Conservation (phyloP, 306 rosid species). For the Pyrus pyrifolia region DNA sequence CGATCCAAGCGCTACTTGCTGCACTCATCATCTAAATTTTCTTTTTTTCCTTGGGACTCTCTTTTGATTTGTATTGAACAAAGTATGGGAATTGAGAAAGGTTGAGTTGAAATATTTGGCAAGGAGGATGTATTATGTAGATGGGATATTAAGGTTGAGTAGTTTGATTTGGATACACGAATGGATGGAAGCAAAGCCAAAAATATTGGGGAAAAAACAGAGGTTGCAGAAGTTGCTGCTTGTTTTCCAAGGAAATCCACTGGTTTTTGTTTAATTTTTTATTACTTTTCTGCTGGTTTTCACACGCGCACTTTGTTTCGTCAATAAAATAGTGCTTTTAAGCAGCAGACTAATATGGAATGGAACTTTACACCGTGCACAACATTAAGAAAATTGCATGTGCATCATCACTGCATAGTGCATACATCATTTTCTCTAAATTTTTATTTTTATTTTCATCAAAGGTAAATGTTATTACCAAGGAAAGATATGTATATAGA, state of each 20-base stretch:
- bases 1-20: conserved; percentile 22
- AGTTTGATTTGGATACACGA: background rate
- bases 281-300: background rate
- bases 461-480: too few species aligned
- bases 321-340: background rate
- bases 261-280: background rate
- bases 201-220: background rate
- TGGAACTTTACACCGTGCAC: background rate
- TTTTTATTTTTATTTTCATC: too few species aligned
- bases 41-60: background rate
- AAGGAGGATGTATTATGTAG: background rate
- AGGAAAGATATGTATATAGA: too few species aligned
- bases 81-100: background rate
- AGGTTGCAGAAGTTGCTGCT: background rate
- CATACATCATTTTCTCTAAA: too few species aligned
- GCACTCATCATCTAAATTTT: background rate
- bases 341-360: background rate
- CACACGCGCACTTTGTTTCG: background rate
- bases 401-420: too few species aligned
- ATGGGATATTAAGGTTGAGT: background rate
- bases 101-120: background rate
- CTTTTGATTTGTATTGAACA: background rate
- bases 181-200: background rate
- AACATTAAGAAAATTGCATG: too few species aligned
- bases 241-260: background rate